Conservation (phyloP, 768 basidiomycete genomes). For the Podaxis carcinomalis region DNA sequence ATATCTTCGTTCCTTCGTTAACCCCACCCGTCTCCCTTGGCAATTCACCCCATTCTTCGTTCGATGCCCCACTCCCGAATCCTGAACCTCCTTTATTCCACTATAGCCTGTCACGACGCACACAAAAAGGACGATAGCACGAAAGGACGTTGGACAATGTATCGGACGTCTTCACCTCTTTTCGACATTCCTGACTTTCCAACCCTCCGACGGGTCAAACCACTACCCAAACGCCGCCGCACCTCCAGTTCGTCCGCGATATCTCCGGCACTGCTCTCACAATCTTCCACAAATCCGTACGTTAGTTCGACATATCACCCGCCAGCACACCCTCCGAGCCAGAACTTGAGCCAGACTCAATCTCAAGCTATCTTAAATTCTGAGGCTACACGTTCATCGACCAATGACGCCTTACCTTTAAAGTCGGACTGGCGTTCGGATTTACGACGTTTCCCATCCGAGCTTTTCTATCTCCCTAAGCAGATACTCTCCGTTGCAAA, state of each 20-base stretch:
- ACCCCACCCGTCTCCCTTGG: background rate
- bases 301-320: background rate
- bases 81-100: background rate
- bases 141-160: slow-evolving; percentile 33
- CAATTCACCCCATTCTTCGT: background rate
- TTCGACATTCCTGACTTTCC: slow-evolving; percentile 67
- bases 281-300: slow-evolving; percentile 7
- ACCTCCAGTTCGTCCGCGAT: slow-evolving; percentile 23
- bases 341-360: background rate
- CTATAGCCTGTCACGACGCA: slow-evolving; percentile 7
- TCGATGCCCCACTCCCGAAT: background rate
- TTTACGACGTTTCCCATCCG: background rate
- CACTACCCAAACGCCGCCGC: slow-evolving; percentile 72
- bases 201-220: slow-evolving; percentile 63
- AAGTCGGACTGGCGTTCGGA: background rate
- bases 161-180: slow-evolving; percentile 45
- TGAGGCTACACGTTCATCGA: background rate
- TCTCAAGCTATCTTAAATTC: background rate
- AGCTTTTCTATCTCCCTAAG: background rate
- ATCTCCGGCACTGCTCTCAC: slow-evolving; percentile 6
- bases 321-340: background rate
- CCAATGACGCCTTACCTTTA: background rate
- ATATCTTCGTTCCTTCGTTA: background rate
- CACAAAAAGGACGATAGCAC: slow-evolving; percentile 6
- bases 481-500: background rate